A percentile compares a stretch with the other conserved stretches of the same genome.
Evolutionary conservation across 345 rosid genomes (phyloP).

Genomic region (Moricandia arvensis): DNA sequence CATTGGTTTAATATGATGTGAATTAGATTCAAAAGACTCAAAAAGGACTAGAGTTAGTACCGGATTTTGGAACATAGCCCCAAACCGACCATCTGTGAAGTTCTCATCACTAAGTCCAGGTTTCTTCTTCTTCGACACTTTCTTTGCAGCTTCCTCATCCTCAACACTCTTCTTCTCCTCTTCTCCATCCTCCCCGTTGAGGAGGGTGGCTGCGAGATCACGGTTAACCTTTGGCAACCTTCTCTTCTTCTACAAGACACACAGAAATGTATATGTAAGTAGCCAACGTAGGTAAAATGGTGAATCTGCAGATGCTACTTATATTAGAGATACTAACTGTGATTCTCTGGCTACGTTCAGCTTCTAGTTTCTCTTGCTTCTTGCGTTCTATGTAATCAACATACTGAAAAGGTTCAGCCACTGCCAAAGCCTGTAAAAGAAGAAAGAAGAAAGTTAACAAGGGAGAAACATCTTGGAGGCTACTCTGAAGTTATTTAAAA

Average conservation of each 20-base stretch:
- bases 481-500: neutral
- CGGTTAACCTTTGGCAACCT: slow-evolving; percentile 78
- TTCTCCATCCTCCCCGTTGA: slow-evolving; percentile 57
- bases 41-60: slow-evolving; percentile 40
- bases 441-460: neutral
- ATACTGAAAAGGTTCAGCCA: slow-evolving; percentile 72
- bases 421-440: slow-evolving; percentile 59
- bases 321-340: slow-evolving; percentile 53
- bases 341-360: slow-evolving; percentile 52
- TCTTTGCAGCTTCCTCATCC: slow-evolving; percentile 50
- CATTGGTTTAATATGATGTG: too few species aligned
- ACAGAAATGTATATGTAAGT: slow-evolving; percentile 22
- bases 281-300: neutral
- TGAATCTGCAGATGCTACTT: slow-evolving; percentile 1
- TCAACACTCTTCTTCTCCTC: slow-evolving; percentile 50
- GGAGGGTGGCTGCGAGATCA: slow-evolving; percentile 56
- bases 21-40: too few species aligned
- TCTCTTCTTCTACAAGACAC: slow-evolving; percentile 53
- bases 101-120: slow-evolving; percentile 42
- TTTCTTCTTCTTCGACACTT: slow-evolving; percentile 74
- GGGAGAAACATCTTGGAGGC: slow-evolving; percentile 12
- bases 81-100: slow-evolving; percentile 64
- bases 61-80: slow-evolving; percentile 52
- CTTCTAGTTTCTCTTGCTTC: slow-evolving; percentile 67
- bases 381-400: slow-evolving; percentile 55